Evolutionary conservation across 2,329 filamentous ascomycete genomes (phyloP), one percentile per base, ranked within the genome.

Genomic region (Epichloe amarillans): DNA sequence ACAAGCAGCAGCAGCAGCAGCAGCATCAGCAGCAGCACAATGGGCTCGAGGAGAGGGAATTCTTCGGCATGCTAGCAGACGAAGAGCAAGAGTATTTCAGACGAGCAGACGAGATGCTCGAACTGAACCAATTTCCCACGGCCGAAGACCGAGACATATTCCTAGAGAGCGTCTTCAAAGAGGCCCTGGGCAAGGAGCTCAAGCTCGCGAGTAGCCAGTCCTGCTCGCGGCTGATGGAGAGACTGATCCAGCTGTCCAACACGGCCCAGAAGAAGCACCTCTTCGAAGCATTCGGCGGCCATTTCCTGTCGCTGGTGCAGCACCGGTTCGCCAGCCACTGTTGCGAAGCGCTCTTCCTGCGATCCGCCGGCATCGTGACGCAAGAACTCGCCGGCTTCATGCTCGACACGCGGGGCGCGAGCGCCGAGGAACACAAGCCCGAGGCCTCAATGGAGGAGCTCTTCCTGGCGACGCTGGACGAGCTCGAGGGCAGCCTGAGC

Each of bases 291-390:
- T 96, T 97, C 65, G 82, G 75, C 19, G 83, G 85, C 36, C 87
- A 97, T 67, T 95, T 97, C 67, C 72, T 91, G 52, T 84, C 90
- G 60, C 77, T 98, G 30, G 83, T 96, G 48, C 90, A 94, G 64
- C 93, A 98, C 69, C 85, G 93, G 17, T 98, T 98, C 62, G 93
- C 93, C 5, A 95, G 90, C 54, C 93, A 98, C 71, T 97, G 91
- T 69, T 96, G 90, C 65, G 93, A 98, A 70, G 88, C 88, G 26
- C 76, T 98, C 35, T 97, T 98, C 66, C 73, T 90, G 46, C 81
- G 86, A 56, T 85, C 87, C 2, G 90, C 90, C 0, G 84, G 86
- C 1, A 70, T 85, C 11, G 86, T 95, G 38, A 85, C 84, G 14
- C 73, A 83, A 54, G 90, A 95, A 66, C 68, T 87, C 65, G 75